Base-by-base conservation (phyloP, 2,329 filamentous ascomycete genomes). In the Cercospora berteroae region DNA sequence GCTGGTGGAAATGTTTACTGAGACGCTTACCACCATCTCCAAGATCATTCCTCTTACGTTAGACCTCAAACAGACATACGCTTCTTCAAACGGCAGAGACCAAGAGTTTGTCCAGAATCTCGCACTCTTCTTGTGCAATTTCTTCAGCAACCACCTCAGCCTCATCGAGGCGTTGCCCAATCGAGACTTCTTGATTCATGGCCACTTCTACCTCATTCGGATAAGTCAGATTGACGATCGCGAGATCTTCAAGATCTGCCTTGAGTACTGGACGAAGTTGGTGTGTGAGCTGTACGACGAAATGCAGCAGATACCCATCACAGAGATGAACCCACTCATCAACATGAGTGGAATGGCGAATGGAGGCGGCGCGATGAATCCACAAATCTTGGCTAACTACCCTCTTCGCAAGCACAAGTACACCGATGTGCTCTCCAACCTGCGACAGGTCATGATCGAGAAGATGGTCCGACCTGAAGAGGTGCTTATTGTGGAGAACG, bases 391-490 rank as follows among this genome's bases (percentile, higher is more conserved):
- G 69, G 90, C 89, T 74, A 96, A 93, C 80, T 96, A 96, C 76
- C 93, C 94, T 12, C 87, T 99, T 55, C 90, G 96, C 69, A 99
- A 99, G 84, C 94, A 99, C 86, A 98, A 97, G 82, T 99, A 98
- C 81, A 90, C 90, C 71, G 93, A 97, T 77, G 91, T 99, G 20
- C 83, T 99, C 60, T 94, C 94, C 9, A 98, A 97, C 79, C 85
- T 99, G 66, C 90, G 95, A 72, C 91, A 94, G 25, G 95, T 99
- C 72, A 99, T 99, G 95, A 98, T 99, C 70, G 95, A 99, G 83
- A 97, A 97, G 85, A 99, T 99, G 95, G 95, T 99, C 33, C 88
- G 94, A 52, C 95, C 95, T 0, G 95, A 99, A 81, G 96, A 99
- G 81, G 96, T 99, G 8, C 81, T 99, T 74, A 96, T 99, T 76